Evolutionary conservation across 257 asterid species (phyloP).

Genomic region (Gynochthodes officinalis): DNA sequence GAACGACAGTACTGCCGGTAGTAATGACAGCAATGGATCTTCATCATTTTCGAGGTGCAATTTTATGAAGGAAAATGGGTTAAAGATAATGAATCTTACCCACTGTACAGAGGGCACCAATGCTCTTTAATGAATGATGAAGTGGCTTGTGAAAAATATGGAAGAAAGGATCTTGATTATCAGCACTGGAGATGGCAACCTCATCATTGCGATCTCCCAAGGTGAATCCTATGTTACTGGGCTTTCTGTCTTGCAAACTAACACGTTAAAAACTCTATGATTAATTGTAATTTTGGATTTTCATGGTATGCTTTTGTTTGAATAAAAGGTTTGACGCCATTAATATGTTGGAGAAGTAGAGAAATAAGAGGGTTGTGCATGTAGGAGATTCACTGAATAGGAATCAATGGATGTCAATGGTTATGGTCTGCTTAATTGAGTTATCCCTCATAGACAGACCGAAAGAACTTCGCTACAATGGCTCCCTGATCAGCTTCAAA

Average conservation of each 20-base stretch:
- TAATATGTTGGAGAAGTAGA: conserved; percentile 46
- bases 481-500: conserved; percentile 35
- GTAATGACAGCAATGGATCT: background rate
- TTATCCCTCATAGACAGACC: conserved; percentile 30
- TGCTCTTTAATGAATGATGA: background rate
- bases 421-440: conserved; percentile 58
- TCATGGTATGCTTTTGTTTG: background rate
- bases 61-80: conserved; percentile 8
- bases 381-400: conserved; percentile 66
- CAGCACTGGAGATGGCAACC: conserved; percentile 15
- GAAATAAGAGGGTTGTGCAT: conserved; percentile 52
- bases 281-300: background rate
- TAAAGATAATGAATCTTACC: background rate
- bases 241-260: background rate
- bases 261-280: background rate
- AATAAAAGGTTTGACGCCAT: conserved; percentile 52
- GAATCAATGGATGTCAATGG: conserved; percentile 65
- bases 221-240: background rate
- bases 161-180: background rate
- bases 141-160: conserved; percentile 6
- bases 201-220: conserved; percentile 5
- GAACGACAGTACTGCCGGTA: background rate
- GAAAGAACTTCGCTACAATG: conserved; percentile 26
- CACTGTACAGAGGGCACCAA: conserved; percentile 13
- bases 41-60: background rate